Conservation (phyloP, 148 eudicot species). For the Rheum nobile region DNA sequence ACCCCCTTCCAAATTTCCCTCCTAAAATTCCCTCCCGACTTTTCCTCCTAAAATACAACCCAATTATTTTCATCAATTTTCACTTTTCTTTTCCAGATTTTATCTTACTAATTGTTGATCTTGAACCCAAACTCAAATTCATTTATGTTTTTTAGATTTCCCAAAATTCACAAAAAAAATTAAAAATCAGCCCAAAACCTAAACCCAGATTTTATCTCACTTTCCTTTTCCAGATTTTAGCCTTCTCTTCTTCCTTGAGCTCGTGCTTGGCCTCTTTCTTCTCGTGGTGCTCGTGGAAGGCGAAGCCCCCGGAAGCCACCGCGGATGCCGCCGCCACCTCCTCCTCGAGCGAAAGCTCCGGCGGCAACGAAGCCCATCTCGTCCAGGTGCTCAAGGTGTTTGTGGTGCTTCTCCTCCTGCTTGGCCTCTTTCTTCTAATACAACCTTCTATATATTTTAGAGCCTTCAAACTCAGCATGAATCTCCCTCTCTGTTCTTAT, state of each 20-base stretch:
- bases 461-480: slow-evolving; percentile 81
- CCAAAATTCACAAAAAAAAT: too few relatives aligned
- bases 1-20: too few relatives aligned
- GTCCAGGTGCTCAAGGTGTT: slow-evolving; percentile 13
- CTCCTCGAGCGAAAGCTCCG: slow-evolving; percentile 14
- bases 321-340: slow-evolving; percentile 16
- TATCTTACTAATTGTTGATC: too few relatives aligned
- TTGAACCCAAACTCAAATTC: too few relatives aligned
- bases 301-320: slow-evolving; percentile 16
- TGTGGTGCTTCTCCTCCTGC: slow-evolving; percentile 19
- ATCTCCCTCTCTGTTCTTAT: slow-evolving; percentile 91
- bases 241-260: slow-evolving; percentile 10
- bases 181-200: too few relatives aligned
- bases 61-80: too few relatives aligned
- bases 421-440: slow-evolving; percentile 73
- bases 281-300: slow-evolving; percentile 26
- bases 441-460: slow-evolving; percentile 64
- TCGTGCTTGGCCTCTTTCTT: slow-evolving; percentile 24
- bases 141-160: too few relatives aligned
- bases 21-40: too few relatives aligned
- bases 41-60: too few relatives aligned
- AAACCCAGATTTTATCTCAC: too few relatives aligned
- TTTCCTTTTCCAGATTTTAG: too few relatives aligned
- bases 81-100: too few relatives aligned
- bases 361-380: slow-evolving; percentile 17